Evolutionary conservation across 106 monocot genomes (phyloP), one percentile per base, ranked within the genome.

Genomic region (Dactylorhiza incarnata): DNA sequence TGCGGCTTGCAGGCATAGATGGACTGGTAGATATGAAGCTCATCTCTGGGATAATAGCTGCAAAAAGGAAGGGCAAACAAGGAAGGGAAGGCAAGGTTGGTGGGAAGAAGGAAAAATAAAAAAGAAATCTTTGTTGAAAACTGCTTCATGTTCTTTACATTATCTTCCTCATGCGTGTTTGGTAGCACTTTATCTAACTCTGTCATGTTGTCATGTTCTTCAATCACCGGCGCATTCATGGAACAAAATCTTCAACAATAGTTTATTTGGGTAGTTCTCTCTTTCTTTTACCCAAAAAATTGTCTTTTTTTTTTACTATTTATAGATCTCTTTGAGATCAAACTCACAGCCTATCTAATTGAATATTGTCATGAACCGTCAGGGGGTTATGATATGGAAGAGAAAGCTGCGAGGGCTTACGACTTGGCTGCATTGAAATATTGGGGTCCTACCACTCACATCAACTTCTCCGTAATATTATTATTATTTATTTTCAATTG

Each of bases 11-110:
- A 99, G 97, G 84, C 97, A 99, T 85, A 91, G 97, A 77, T 99
- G 96, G 96, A 97, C 96, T 75, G 96, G 96, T 43, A 91, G 96
- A 83, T 97, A 97, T 83, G 96, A 97, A 85, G 96, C 96, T 7
- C 96, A 97, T 82, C 91, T 97, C 6, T 97, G 96, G 97, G 97
- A 97, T 68, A 99, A 99, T 80, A 94, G 91, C 74, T 99, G 97
- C 89, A 99, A 99, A 88, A 99, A 91, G 75, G 97, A 99, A 89
- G 97, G 97, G 19, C 97, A 99, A 71, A 91, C 94, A 17, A 99
- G 97, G 83, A 99, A 99, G 80, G 97, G 97, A 73, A 94, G 94
- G 73, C 97, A 99, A 94, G 97, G 97, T 99, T 78, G 23, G 90
- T 52, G 15, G 16, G 2, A 74, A 74, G 29, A 29, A 29, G 29